Evolutionary conservation across 192 early-diverging fungal species (phyloP).

Genomic region (Umbelopsis sp.): DNA sequence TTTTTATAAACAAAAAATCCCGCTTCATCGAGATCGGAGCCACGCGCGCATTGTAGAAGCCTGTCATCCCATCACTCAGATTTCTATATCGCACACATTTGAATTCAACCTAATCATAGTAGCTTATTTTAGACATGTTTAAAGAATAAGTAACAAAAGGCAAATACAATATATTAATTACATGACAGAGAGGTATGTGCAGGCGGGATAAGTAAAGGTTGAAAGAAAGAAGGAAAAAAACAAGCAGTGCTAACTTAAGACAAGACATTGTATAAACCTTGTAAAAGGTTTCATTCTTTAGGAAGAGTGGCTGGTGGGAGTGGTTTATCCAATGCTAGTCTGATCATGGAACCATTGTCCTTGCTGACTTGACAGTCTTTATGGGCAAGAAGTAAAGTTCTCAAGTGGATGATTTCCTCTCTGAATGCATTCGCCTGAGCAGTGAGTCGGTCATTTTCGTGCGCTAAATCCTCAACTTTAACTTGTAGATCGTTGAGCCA

Average conservation of each 20-base stretch:
- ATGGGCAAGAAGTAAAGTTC: slow-evolving; percentile 74
- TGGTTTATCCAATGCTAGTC: slow-evolving; percentile 10
- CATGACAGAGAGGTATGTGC: slow-evolving; percentile 20
- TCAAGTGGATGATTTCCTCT: slow-evolving; percentile 78
- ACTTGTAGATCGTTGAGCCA: slow-evolving; percentile 83
- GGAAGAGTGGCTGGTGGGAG: not conserved
- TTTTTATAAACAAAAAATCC: too few relatives aligned
- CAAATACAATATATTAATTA: slow-evolving; percentile 21
- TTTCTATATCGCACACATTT: too few relatives aligned
- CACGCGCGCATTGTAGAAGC: too few relatives aligned
- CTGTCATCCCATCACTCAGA: too few relatives aligned
- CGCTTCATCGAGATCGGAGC: too few relatives aligned
- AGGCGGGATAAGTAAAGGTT: not conserved
- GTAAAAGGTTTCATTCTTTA: not conserved
- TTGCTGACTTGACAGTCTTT: slow-evolving; percentile 73
- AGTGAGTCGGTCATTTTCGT: slow-evolving; percentile 67
- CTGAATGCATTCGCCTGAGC: slow-evolving; percentile 57
- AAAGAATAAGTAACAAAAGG: not conserved
- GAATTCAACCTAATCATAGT: too few relatives aligned
- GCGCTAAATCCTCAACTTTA: slow-evolving; percentile 60
- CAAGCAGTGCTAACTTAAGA: not conserved
- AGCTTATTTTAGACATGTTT: too few relatives aligned
- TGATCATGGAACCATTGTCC: slow-evolving; percentile 24
- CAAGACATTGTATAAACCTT: not conserved
- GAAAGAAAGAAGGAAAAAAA: not conserved